These are phyloP conservation scores for Boletales sp. DNA, from an alignment of 768 basidiomycete species.

Conservation along the genomic window DNA sequence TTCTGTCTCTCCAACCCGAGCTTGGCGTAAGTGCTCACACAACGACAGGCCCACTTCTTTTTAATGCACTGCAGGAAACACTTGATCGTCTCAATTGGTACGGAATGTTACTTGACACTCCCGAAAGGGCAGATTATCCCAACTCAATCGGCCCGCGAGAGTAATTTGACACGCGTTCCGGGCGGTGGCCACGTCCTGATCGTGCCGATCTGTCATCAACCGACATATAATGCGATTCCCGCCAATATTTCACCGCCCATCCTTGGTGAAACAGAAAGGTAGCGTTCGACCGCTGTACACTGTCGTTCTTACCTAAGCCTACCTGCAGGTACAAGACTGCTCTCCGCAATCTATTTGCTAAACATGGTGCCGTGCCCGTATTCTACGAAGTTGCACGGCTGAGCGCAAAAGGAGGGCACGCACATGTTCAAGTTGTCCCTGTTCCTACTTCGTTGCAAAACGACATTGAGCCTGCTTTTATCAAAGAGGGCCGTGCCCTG, in stretches of 20 bases:
- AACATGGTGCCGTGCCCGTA: slow-evolving; percentile 64
- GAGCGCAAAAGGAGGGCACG: slow-evolving; percentile 86
- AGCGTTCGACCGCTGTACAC: slow-evolving; percentile 12
- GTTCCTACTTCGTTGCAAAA: slow-evolving; percentile 61
- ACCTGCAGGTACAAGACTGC: slow-evolving; percentile 70
- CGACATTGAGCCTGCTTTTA: slow-evolving; percentile 68
- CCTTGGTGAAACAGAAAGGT: slow-evolving; percentile 77
- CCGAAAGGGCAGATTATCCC: slow-evolving; percentile 94
- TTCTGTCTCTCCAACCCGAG: slow-evolving; percentile 96
- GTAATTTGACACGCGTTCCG: slow-evolving; percentile 53
- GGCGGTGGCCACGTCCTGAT: slow-evolving; percentile 96
- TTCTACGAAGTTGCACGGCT: slow-evolving; percentile 87
- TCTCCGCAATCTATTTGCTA: slow-evolving; percentile 66
- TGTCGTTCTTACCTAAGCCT: not conserved
- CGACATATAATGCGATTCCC: slow-evolving; percentile 81
- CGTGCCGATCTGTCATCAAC: slow-evolving; percentile 91
- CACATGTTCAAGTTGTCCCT: slow-evolving; percentile 86
- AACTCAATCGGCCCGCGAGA: slow-evolving; percentile 55
- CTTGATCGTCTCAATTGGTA: slow-evolving; percentile 89
- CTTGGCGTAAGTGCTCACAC: slow-evolving; percentile 57
- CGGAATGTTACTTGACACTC: slow-evolving; percentile 92
- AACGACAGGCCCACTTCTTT: not conserved
- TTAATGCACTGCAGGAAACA: slow-evolving; percentile 63
- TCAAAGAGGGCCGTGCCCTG: slow-evolving; percentile 57
- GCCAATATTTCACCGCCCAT: slow-evolving; percentile 72